Evolutionary conservation across 805 yeast genomes (phyloP), one percentile per base, ranked within the genome.

Genomic region (Candida adriatica): DNA sequence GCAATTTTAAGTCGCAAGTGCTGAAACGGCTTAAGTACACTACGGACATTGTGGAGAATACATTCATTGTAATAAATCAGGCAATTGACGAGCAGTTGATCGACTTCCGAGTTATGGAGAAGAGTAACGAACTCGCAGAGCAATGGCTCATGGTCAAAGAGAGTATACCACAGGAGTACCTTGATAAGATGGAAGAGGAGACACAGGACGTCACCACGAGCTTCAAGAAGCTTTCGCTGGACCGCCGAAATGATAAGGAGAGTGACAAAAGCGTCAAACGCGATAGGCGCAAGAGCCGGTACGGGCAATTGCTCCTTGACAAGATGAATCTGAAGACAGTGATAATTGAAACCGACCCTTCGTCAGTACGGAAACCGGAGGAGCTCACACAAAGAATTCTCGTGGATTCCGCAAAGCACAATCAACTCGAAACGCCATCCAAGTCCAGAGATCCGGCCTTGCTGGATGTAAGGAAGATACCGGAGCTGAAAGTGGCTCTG

Each of bases 81-180:
- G 66, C 68, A 4, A 41, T 55, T n/a, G 64, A 61, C 40, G 70
- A 67, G 40, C 48, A 61, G 10, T 45, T 67, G 21, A 49, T 69
- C 5, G 58, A 55, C 24, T 62, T 66, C 10, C 42, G 34, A 8
- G 56, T 59, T 9, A 59, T 59, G 15, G 51, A 52, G 21, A 46
- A 43, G 30, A 55, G 62, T n/a, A 59, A 60, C 29, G 55, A 53
- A 21, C 31, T 61, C 24, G 65, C 65, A 3, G 47, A 50, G 15
- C 43, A 35, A 20, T 62, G 68, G 68, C 34, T 59, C 11, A 32
- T 26, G 10, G 30, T 37, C 10, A 44, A 43, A 33, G 33, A 16
- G 4, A 32, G 32, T 22, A 40, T 49, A 16, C 51, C 55, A 11
- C 34, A 42, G 10, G 49, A 45, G 10, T 51, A 49, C 18, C 25